These are phyloP conservation scores for Neurospora sp. DNA, from an alignment of 495 filamentous ascomycete species.

Conservation along the genomic window DNA sequence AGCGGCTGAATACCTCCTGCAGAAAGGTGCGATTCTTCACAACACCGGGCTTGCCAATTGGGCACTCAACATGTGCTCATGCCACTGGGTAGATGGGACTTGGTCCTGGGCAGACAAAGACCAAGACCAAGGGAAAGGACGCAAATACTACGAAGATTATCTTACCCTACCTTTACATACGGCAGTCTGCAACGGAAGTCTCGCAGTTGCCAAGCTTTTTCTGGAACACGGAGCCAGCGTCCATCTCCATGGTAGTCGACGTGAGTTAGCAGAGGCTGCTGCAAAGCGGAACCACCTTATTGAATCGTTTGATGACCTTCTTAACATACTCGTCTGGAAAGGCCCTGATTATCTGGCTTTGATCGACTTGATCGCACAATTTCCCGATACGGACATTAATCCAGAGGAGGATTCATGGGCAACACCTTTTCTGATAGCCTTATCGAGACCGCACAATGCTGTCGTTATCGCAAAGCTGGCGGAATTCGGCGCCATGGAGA, in stretches of 20 bases:
- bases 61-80: not conserved
- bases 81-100: too few relatives aligned
- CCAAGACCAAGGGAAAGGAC: not conserved
- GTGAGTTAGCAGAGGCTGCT: not conserved
- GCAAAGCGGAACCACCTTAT: not conserved
- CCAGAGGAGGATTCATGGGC: not conserved
- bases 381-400: not conserved
- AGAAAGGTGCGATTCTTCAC: not conserved
- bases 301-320: not conserved
- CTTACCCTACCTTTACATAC: not conserved
- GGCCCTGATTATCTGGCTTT: not conserved
- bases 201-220: not conserved
- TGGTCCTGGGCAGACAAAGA: not conserved
- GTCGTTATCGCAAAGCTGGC: not conserved
- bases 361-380: not conserved
- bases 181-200: not conserved
- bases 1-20: not conserved
- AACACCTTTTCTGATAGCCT: not conserved
- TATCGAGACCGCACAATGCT: not conserved
- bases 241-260: not conserved
- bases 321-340: not conserved
- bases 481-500: not conserved
- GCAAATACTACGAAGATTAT: not conserved
- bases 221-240: not conserved
- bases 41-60: not conserved